Base-by-base conservation (phyloP, 2,329 filamentous ascomycete species). In the Diaporthe velutina region DNA sequence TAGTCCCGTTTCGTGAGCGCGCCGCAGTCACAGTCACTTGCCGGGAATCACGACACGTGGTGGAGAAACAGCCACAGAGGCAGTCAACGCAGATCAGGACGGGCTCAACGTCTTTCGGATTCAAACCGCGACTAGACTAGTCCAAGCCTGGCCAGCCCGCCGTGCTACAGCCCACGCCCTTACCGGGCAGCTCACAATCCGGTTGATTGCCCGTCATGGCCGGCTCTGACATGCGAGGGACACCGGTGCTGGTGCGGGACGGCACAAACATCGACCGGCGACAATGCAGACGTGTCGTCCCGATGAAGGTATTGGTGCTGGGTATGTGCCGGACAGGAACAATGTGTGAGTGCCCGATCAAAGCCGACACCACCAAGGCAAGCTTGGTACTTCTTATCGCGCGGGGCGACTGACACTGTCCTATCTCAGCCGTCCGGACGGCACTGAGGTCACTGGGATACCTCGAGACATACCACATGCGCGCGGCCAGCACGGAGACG, bases 261-360 rank as follows among this genome's bases (percentile, higher is more conserved):
- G 73, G 73, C 80, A 93, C 91, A 55, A 90, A 91, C 80, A 93
- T 94, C 82, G 91, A 95, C 83, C 87, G 90, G 67, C 87, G 90
- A 78, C 85, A 91, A 85, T 92, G 91, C 82, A 88, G 87, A 75
- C 91, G 93, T 73, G 89, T 86, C 42, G 92, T 93, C 70, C 93
- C 93, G 45, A 94, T 95, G 93, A 90, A 90, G 81, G 90, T 95
- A 61, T 89, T 95, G 45, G 89, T 92, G 61, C 87, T 95, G 0
- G 93, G 93, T 60, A 87, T 94, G 25, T 91, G 92, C 73, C 88
- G 93, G 77, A 76, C 75, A 1, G 75, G 75, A 70, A 76, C 75
- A 38, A 75, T 58, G 70, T 76, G 75, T 76, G 25, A 61, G 75
- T 64, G 2, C 7, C 8, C 17, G 4, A 9, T 4, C 22, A 15